Evolutionary conservation across 2,329 filamentous ascomycete species (phyloP).

Genomic region (Paraphoma sp.): DNA sequence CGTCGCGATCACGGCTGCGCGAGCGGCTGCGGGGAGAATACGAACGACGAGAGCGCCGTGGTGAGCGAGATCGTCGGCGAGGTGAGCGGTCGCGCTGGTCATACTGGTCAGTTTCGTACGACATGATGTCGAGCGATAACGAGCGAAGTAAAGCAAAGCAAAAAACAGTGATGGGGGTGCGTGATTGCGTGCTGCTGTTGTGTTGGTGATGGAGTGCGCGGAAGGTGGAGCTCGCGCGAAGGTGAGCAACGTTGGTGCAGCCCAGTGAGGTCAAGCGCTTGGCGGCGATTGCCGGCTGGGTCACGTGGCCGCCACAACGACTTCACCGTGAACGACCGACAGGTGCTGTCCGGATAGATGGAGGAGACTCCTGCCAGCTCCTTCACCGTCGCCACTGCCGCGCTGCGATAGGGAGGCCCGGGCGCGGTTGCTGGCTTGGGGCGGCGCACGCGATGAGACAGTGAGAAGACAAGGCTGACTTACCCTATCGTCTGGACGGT

Average conservation of each 20-base stretch:
- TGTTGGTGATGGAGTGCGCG: conserved; percentile 17
- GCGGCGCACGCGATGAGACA: conserved; percentile 3
- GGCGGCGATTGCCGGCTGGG: conserved; percentile 20
- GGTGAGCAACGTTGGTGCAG: conserved; percentile 21
- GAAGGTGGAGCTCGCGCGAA: neutral
- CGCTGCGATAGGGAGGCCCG: neutral
- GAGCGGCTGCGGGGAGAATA: conserved; percentile 73
- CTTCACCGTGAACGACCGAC: conserved; percentile 2
- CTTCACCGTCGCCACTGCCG: neutral
- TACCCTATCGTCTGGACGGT: conserved; percentile 32
- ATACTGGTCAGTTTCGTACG: conserved; percentile 47
- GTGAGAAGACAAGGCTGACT: conserved; percentile 19
- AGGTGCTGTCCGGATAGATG: conserved; percentile 5
- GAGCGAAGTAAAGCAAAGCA: conserved; percentile 8
- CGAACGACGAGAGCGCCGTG: conserved; percentile 63
- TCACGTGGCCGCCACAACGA: conserved; percentile 20
- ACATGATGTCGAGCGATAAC: conserved; percentile 33
- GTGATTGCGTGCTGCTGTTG: conserved; percentile 25
- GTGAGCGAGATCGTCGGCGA: conserved; percentile 64
- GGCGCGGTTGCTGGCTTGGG: conserved; percentile 1
- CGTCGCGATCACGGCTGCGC: conserved; percentile 69
- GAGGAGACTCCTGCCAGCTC: neutral
- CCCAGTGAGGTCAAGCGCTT: conserved; percentile 26
- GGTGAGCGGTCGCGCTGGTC: conserved; percentile 66
- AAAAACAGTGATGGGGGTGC: conserved; percentile 16